phyloP scores from a whole-genome alignment of 179 eudicot species.

The Camellia oleifera region DNA sequence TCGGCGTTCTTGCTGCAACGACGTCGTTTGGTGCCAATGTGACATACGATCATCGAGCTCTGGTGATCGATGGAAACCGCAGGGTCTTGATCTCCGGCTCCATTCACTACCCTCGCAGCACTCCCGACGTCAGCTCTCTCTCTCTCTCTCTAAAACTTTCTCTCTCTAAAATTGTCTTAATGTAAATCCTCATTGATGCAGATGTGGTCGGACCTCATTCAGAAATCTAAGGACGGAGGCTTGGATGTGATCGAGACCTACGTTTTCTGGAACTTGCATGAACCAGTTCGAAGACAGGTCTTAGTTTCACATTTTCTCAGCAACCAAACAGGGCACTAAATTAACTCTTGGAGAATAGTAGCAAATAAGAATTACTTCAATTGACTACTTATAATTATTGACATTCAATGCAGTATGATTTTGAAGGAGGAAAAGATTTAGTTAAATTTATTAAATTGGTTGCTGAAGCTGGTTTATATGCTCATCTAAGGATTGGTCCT shows the following conservation, averaged over 20 bases:
- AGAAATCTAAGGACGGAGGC: constrained; percentile 94
- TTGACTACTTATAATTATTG: neutral
- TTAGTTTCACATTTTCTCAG: neutral
- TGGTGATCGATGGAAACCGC: constrained; percentile 83
- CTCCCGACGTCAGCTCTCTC: constrained; percentile 58
- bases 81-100: constrained; percentile 83
- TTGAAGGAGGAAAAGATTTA: constrained; percentile 83
- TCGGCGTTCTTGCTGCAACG: constrained; percentile 24
- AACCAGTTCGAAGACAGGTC: constrained; percentile 79
- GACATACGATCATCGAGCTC: constrained; percentile 80
- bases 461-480: constrained; percentile 77
- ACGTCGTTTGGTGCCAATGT: constrained; percentile 62
- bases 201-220: constrained; percentile 97
- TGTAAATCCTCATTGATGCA: constrained; percentile 17
- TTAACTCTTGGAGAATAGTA: neutral
- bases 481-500: constrained; percentile 90
- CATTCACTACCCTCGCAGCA: constrained; percentile 97
- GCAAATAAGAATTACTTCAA: neutral
- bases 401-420: constrained; percentile 66
- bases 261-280: constrained; percentile 91
- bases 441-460: constrained; percentile 81
- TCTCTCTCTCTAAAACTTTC: neutral
- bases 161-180: neutral
- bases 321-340: neutral
- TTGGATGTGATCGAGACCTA: constrained; percentile 85